phyloP scores from a whole-genome alignment of 768 basidiomycete genomes.

The Royoungia palumana region DNA sequence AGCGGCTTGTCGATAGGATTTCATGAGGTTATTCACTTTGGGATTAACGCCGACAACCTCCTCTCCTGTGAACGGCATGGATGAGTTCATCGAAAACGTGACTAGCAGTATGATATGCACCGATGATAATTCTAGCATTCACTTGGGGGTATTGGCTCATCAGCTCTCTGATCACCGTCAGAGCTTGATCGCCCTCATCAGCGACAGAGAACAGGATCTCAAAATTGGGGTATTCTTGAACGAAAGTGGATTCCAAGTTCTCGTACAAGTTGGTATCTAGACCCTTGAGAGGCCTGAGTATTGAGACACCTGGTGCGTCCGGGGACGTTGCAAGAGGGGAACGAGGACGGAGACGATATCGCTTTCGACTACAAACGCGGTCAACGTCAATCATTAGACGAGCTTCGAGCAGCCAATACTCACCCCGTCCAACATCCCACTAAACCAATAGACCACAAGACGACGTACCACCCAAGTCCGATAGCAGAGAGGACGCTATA shows the following conservation, averaged over 20 bases:
- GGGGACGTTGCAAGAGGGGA: slow-evolving; percentile 55
- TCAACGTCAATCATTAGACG: slow-evolving; percentile 2
- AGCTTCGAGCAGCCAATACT: slow-evolving; percentile 29
- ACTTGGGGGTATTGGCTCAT: slow-evolving; percentile 76
- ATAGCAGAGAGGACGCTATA: slow-evolving; percentile 30
- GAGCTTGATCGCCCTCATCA: slow-evolving; percentile 83
- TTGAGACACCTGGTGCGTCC: slow-evolving; percentile 82
- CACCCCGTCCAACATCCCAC: slow-evolving; percentile 71
- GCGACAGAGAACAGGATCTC: slow-evolving; percentile 92
- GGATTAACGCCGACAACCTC: slow-evolving; percentile 89
- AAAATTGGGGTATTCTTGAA: slow-evolving; percentile 86
- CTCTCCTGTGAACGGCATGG: slow-evolving; percentile 52
- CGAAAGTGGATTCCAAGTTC: slow-evolving; percentile 91
- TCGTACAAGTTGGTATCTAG: slow-evolving; percentile 94
- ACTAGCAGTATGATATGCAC: slow-evolving; percentile 39
- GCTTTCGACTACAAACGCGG: slow-evolving; percentile 52
- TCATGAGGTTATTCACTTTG: slow-evolving; percentile 94
- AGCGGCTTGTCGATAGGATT: slow-evolving; percentile 73
- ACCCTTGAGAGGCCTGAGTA: slow-evolving; percentile 91
- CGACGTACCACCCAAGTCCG: slow-evolving; percentile 57
- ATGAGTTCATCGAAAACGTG: background rate
- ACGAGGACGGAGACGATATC: slow-evolving; percentile 67
- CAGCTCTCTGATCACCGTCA: slow-evolving; percentile 77
- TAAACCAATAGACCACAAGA: slow-evolving; percentile 62
- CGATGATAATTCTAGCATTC: slow-evolving; percentile 69